These are phyloP conservation scores for Ceratocystis albifundus DNA, from an alignment of 2,329 filamentous ascomycete genomes.

Conservation along the genomic window DNA sequence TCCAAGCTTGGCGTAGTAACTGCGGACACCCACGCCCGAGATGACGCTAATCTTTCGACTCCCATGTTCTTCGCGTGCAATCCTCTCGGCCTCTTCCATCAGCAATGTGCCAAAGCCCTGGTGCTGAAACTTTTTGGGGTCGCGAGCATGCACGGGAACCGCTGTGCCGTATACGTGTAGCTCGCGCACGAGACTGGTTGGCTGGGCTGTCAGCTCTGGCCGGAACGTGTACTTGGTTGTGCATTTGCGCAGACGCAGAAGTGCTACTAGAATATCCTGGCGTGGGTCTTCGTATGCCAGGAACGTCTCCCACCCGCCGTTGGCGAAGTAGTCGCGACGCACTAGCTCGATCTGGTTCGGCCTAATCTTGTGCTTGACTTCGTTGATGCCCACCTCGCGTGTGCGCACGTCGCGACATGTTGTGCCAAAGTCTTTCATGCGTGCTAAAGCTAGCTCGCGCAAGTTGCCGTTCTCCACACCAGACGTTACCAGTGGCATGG, in stretches of 20 bases:
- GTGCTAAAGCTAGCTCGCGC: constrained; percentile 80
- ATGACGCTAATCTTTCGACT: constrained; percentile 94
- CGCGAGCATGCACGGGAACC: constrained; percentile 90
- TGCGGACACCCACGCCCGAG: constrained; percentile 90
- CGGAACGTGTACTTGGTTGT: constrained; percentile 85
- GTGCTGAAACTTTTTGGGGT: constrained; percentile 95
- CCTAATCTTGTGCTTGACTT: constrained; percentile 97
- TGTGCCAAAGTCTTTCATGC: constrained; percentile 98
- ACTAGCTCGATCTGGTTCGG: constrained; percentile 94
- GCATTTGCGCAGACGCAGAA: constrained; percentile 82
- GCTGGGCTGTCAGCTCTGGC: constrained; percentile 72
- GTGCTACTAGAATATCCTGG: constrained; percentile 90
- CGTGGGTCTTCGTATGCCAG: constrained; percentile 96
- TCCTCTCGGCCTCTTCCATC: constrained; percentile 96
- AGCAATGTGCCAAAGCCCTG: constrained; percentile 90
- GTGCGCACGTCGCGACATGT: constrained; percentile 93
- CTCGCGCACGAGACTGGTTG: constrained; percentile 83
- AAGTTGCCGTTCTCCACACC: constrained; percentile 97
- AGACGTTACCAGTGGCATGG: constrained; percentile 98
- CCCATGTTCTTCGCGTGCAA: constrained; percentile 86
- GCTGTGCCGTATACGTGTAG: constrained; percentile 94
- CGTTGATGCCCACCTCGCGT: constrained; percentile 93
- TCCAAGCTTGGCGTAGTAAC: constrained; percentile 86
- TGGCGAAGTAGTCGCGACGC: constrained; percentile 84
- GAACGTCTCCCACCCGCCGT: constrained; percentile 97